Conservation (phyloP, 345 rosid species). For the Sisymbrium irio region DNA sequence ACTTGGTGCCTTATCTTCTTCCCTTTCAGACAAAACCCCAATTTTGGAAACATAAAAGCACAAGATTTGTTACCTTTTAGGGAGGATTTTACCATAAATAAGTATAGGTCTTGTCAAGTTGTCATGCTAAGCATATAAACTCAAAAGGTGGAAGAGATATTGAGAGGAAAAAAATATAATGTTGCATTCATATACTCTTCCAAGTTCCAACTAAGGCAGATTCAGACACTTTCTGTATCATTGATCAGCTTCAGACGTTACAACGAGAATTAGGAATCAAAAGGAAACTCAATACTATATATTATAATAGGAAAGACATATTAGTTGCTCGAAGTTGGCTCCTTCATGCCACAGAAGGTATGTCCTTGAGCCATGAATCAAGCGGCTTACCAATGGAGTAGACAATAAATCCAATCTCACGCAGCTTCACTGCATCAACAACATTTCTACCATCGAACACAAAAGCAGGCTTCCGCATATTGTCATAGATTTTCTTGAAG, state of each 20-base stretch:
- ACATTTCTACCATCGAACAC: constrained; percentile 78
- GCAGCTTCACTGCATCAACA: constrained; percentile 52
- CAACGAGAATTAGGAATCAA: constrained; percentile 2
- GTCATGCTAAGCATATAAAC: neutral
- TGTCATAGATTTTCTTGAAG: constrained; percentile 42
- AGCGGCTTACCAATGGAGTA: constrained; percentile 51
- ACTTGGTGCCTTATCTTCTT: neutral
- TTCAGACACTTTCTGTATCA: neutral
- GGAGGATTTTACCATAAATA: neutral
- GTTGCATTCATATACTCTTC: constrained; percentile 1
- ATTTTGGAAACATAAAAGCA: neutral
- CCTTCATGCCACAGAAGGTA: constrained; percentile 34
- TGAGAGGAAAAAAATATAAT: neutral
- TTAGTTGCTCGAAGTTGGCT: neutral
- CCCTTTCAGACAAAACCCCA: neutral
- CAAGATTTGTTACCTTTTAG: neutral
- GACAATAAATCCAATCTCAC: constrained; percentile 78
- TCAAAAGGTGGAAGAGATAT: neutral
- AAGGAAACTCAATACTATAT: constrained; percentile 11
- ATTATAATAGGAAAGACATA: neutral
- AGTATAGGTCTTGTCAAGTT: neutral
- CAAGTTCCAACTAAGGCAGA: constrained; percentile 19
- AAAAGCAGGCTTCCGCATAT: constrained; percentile 55
- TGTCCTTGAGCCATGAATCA: constrained; percentile 36
- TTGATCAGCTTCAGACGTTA: constrained; percentile 1